Base-by-base conservation (phyloP, 202 grass and related monocot species). In the Schoenoplectus triqueter region DNA sequence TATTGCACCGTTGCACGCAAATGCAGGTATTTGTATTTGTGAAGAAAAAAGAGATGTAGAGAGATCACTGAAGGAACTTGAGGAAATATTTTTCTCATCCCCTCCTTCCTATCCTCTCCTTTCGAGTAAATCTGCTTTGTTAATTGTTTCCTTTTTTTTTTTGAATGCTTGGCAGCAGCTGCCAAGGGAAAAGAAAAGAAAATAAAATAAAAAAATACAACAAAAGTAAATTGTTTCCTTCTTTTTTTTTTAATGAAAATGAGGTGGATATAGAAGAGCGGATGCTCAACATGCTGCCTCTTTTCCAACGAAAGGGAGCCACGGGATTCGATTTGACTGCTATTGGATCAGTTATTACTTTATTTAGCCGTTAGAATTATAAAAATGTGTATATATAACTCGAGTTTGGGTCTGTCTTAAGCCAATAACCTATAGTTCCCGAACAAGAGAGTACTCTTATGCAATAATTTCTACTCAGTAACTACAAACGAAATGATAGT, bases 1-100 rank as follows among this genome's bases (percentile, higher is more conserved):
- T 95, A 91, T 88, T 90, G 85, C 64, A 71, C 88, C 93, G 90
- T 90, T 90, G 87, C 68, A 71, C 40, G 69, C 85, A 80, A 64
- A 69, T 66, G 86, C 89, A 80, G 13, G 54, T 56, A 56, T 20
- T 61, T 31, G 31, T 78, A 59, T 31, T 39, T 40, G 48, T 47
- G 11, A 85, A 80, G 1, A 90, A 61, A 8, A 91, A 89, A 19
- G 13, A 83, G 65, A 81, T 13, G 4, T 5, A 57, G 47, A 70
- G 65, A 70, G 65, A 55, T 69, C 10, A 70, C 19, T 42, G 81
- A 69, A 70, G 41, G 44, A 81, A 81, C 42, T 17, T 46, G 45
- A 31, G 31, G 52, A 81, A n/a, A 3, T 40, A 81, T 81, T 47
- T 81, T 65, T 47, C 45, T 47, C 45, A 47, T 47, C 45, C 45